Evolutionary conservation across 352 stramenopile genomes (phyloP), one percentile per base, ranked within the genome.

Genomic region (Phytophthora nicotianae): DNA sequence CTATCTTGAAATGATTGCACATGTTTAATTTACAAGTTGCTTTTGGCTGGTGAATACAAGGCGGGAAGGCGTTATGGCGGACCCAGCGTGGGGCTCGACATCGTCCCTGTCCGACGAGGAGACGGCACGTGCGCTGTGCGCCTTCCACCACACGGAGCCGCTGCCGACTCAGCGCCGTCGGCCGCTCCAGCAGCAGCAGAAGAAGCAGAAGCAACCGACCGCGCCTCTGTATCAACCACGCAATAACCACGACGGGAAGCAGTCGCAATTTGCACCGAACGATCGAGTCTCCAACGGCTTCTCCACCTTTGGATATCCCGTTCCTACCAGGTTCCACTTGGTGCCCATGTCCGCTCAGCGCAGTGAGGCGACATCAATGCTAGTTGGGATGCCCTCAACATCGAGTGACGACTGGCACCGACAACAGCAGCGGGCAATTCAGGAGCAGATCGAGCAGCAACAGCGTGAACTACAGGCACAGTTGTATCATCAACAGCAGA

Each of bases 21-120:
- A 23, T 10, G n/a, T 27, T 24, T 24, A 33, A 46, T 49, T 58
- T 29, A 21, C 11, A 38, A 58, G 23, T 50, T 58, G 37, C 50
- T 42, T 43, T 50, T 38, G 40, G 38, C 51, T 26, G 24, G 37
- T 49, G n/a, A 66, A 32, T 29, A 21, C 54, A 46, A 65, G 40
- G 40, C 47, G 35, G n/a, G 19, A 54, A 23, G 33, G 29, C 19
- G 20, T 13, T 9, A 77, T 77, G 69, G 63, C 68, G 32, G 60
- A 77, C 46, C 65, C 57, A 56, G 61, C 50, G 40, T 71, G 70
- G 68, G 68, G 63, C 11, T 24, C 54, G 54, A 24, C 17, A 41
- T 56, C 33, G 53, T 51, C 59, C 26, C 48, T 72, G 23, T 75
- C 63, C 6, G 64, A 77, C 48, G 68, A 74, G 43, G 58, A 73